Base-by-base conservation (phyloP, 1,284 basidiomycete genomes). In the Tremellales sp. region DNA sequence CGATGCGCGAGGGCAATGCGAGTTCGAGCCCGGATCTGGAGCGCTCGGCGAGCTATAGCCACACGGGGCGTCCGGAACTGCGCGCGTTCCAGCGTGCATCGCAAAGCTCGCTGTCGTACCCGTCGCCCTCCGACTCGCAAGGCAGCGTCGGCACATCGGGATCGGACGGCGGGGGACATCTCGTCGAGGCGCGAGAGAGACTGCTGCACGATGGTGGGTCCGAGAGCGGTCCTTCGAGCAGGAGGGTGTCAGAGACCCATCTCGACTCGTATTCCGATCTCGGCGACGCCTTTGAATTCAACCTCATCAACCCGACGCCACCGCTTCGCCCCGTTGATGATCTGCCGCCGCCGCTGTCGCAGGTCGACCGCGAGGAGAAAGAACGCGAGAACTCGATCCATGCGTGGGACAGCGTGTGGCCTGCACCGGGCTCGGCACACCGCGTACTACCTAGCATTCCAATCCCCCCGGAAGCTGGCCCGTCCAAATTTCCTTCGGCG, bases 321-420 rank as follows among this genome's bases (percentile, higher is more conserved):
- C 58, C 57, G 7, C 16, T 53, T 4, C 51, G 52, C 37, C 28
- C 57, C 4, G 24, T 45, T 10, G 53, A 46, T 38, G 28, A 35
- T 18, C 40, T 40, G 36, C 45, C 38, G 22, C 44, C 32, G 31
- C 2, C 22, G 29, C 29, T 41, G 48, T 6, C 25, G 45, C 26
- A 38, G 36, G n/a, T n/a, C 10, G 27, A 31, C 10, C 51, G 53
- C 18, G 49, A 50, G 5, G 38, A 14, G 3, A 13, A 39, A 1
- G 60, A 57, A 14, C 18, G 48, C n/a, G n/a, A n/a, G 4, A 43
- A 56, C 9, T 37, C 38, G 3, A 54, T 60, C 25, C 64, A 63
- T 52, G 61, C 62, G n/a, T 71, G 67, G 66, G 67, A 71, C 45
- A 71, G 68, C 50, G 68, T 71, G 16, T 71, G 68, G 68, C 65